Conservation (phyloP, 768 basidiomycete species). For the Lepiota subincarnata region DNA sequence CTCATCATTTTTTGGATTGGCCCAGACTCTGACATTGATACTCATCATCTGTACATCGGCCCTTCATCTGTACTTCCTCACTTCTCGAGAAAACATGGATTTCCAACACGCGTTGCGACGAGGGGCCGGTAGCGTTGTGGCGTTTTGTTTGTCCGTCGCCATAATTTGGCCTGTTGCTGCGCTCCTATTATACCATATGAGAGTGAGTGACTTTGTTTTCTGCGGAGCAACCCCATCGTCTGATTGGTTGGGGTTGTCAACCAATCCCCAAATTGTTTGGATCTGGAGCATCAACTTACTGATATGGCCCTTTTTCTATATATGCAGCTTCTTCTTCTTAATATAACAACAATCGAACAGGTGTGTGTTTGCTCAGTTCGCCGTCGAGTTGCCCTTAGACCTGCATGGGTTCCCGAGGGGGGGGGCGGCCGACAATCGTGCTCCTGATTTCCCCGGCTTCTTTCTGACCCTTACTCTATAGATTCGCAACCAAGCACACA, state of each 20-base stretch:
- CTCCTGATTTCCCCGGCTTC: conserved; percentile 8
- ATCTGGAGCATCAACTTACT: conserved; percentile 1
- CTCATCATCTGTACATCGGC: conserved; percentile 82
- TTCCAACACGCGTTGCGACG: conserved; percentile 45
- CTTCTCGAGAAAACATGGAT: conserved; percentile 40
- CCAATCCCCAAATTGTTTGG: conserved; percentile 1
- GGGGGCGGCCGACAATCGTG: background rate
- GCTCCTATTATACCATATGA: conserved; percentile 77
- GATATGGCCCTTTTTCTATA: conserved; percentile 2
- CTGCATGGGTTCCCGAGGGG: conserved; percentile 10
- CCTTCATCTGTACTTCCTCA: conserved; percentile 71
- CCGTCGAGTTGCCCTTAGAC: conserved; percentile 16
- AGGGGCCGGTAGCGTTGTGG: conserved; percentile 77
- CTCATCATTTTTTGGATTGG: conserved; percentile 2
- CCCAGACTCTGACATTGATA: conserved; percentile 65
- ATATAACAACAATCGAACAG: conserved; percentile 96
- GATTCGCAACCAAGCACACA: conserved; percentile 86
- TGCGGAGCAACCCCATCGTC: background rate
- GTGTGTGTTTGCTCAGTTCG: conserved; percentile 36
- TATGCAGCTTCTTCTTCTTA: conserved; percentile 69
- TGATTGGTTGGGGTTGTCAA: conserved; percentile 5
- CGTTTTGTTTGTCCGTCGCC: conserved; percentile 64
- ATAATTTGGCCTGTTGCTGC: conserved; percentile 84
- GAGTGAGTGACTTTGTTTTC: conserved; percentile 51
- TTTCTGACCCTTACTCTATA: conserved; percentile 24